Conservation (phyloP, 176 grass and related monocot species). For the Paspalum vaginatum region DNA sequence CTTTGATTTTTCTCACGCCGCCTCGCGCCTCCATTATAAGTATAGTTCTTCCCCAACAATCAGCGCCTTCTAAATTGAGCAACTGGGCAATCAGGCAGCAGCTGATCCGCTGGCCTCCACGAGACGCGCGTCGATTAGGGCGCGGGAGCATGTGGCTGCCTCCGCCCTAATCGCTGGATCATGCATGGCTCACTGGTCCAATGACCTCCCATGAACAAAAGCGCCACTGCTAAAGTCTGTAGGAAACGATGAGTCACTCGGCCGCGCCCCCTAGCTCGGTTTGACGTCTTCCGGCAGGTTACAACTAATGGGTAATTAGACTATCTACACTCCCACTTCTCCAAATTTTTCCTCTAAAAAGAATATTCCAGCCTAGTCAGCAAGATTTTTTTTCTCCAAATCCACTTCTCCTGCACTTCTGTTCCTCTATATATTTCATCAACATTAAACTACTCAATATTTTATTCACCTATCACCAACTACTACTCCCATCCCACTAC, state of each 20-base stretch:
- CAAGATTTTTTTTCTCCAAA: no score
- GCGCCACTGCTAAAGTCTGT: background rate
- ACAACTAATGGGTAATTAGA: background rate
- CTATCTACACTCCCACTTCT: no score
- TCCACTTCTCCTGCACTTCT: no score
- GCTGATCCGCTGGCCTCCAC: background rate
- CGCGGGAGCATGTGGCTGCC: conserved; percentile 38
- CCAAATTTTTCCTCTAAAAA: no score
- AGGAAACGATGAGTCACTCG: background rate
- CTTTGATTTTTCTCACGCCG: background rate
- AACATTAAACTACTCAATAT: no score
- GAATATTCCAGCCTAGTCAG: no score
- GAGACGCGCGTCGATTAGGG: conserved; percentile 37
- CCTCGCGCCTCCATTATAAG: background rate
- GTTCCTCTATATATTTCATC: no score
- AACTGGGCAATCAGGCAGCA: background rate
- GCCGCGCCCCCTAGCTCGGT: background rate
- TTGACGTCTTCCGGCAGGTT: conserved; percentile 10
- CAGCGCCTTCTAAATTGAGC: background rate
- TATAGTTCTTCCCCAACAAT: background rate
- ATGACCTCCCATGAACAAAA: background rate
- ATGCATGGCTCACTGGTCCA: background rate
- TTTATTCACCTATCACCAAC: no score
- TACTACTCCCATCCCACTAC: no score
- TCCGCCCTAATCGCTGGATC: conserved; percentile 20